phyloP scores from a whole-genome alignment of 441 rosid genomes.

The Cnidoscolus chayamansa region DNA sequence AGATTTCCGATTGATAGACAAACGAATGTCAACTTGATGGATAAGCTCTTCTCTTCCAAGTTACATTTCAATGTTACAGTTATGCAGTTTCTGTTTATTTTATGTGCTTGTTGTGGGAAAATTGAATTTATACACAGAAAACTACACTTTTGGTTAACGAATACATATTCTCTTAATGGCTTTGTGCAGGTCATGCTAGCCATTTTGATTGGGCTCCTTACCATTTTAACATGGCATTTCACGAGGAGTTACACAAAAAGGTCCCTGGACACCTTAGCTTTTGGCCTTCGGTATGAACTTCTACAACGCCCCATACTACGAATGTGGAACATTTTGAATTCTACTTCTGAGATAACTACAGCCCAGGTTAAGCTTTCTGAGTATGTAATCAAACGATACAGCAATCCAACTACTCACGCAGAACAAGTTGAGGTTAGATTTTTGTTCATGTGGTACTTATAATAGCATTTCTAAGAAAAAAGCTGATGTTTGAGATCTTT shows the following conservation, averaged over 20 bases:
- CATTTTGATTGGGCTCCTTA: slow-evolving; percentile 80
- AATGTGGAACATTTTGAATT: slow-evolving; percentile 95
- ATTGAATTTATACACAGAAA: not conserved
- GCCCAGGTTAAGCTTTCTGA: slow-evolving; percentile 96
- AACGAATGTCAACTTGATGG: too few species aligned
- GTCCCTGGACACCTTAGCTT: slow-evolving; percentile 74
- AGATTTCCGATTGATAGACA: too few species aligned
- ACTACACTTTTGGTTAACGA: slow-evolving; percentile 17
- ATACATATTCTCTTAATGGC: slow-evolving; percentile 9
- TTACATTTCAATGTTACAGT: not conserved
- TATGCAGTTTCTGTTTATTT: not conserved
- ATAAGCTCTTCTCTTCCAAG: too few species aligned
- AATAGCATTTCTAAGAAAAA: not conserved
- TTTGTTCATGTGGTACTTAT: slow-evolving; percentile 12
- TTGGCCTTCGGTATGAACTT: slow-evolving; percentile 84
- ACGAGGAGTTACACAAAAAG: slow-evolving; percentile 72
- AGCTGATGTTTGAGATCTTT: not conserved
- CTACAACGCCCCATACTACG: slow-evolving; percentile 89
- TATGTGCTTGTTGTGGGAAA: not conserved
- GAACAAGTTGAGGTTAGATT: slow-evolving; percentile 77
- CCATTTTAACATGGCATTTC: slow-evolving; percentile 95
- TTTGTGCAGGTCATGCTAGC: slow-evolving; percentile 85
- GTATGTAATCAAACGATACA: slow-evolving; percentile 64
- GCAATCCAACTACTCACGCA: slow-evolving; percentile 64
- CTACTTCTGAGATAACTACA: slow-evolving; percentile 84